Evolutionary conservation across 768 basidiomycete genomes (phyloP), one percentile per base, ranked within the genome.

Genomic region (Leucogyrophana mollusca): DNA sequence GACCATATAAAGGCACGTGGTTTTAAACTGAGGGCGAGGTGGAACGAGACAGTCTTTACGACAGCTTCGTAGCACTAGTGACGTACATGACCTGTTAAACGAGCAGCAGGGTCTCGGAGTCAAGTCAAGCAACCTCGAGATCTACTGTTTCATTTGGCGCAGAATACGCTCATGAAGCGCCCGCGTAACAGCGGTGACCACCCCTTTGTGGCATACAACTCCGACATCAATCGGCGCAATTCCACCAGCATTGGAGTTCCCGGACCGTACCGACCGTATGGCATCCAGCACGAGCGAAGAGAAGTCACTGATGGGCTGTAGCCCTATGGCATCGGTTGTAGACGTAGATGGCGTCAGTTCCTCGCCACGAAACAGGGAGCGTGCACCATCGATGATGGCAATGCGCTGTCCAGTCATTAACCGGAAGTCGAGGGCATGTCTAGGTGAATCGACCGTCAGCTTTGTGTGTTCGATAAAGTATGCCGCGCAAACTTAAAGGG

Each of bases 371-470:
- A 73, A 84, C 14, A 89, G 62, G 3, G 83, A 79, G 59, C 80
- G 71, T 1, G 87, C 85, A 3, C 75, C 87, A 58, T 92, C 90
- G n/a, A 90, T 64, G 40, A 93, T 80, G 16, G 75, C 80, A 10
- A 91, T 76, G 10, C 80, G 80, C 52, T 79, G 74, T 27, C 72
- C 73, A 9, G 72, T 76, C 79, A 90, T 79, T 56, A 90, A 71
- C 55, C 90, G 80, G 62, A 90, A 81, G 60, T 93, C 90, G 43
- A 93, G 71, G 0, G 87, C 89, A 59, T 90, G 81, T 56, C 87
- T 88, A 34, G 10, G 47, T 13, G 36, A 18, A 36, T 46, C 17
- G 9, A 23, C 9, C 3, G 22, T 34, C 16, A 25, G 34, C 6
- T 10, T 39, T 22, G 20, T 22, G 17, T 11, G 16, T 32, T 9